phyloP scores from a whole-genome alignment of 768 basidiomycete genomes.

The Amylocystis lapponica region DNA sequence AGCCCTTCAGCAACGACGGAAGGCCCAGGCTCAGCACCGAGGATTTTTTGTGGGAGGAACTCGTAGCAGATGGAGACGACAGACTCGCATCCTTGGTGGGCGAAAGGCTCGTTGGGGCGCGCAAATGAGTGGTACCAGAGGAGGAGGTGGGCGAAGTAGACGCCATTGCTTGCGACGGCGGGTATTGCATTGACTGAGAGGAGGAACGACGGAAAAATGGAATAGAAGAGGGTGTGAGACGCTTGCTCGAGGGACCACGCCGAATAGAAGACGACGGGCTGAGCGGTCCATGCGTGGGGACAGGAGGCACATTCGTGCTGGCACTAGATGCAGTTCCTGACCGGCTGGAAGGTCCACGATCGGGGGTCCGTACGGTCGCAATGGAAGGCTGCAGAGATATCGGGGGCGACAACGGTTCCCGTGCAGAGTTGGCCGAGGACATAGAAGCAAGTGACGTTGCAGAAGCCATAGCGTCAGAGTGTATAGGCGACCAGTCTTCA shows the following conservation, averaged over 20 bases:
- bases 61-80: slow-evolving; percentile 48
- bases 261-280: slow-evolving; percentile 69
- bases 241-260: slow-evolving; percentile 61
- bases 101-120: slow-evolving; percentile 39
- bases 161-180: slow-evolving; percentile 34
- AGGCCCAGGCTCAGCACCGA: slow-evolving; percentile 78
- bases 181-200: slow-evolving; percentile 78
- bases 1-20: slow-evolving; percentile 78
- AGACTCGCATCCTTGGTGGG: slow-evolving; percentile 50
- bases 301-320: slow-evolving; percentile 58
- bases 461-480: slow-evolving; percentile 72
- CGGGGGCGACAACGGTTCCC: slow-evolving; percentile 24
- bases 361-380: slow-evolving; percentile 55
- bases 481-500: slow-evolving; percentile 56
- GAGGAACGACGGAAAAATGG: slow-evolving; percentile 92
- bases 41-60: slow-evolving; percentile 68
- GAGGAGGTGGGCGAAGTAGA: slow-evolving; percentile 32
- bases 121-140: slow-evolving; percentile 28
- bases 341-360: slow-evolving; percentile 54
- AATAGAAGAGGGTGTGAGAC: slow-evolving; percentile 88
- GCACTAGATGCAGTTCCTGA: slow-evolving; percentile 74
- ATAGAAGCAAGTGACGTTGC: slow-evolving; percentile 71
- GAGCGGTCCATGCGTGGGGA: slow-evolving; percentile 54
- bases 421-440: slow-evolving; percentile 65
- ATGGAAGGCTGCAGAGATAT: slow-evolving; percentile 26